Percentiles rank a stretch among this genome's conserved stretches.
These are phyloP conservation scores for Neurospora crassa DNA, from an alignment of 2,329 filamentous ascomycete genomes.

Conservation along the genomic window DNA sequence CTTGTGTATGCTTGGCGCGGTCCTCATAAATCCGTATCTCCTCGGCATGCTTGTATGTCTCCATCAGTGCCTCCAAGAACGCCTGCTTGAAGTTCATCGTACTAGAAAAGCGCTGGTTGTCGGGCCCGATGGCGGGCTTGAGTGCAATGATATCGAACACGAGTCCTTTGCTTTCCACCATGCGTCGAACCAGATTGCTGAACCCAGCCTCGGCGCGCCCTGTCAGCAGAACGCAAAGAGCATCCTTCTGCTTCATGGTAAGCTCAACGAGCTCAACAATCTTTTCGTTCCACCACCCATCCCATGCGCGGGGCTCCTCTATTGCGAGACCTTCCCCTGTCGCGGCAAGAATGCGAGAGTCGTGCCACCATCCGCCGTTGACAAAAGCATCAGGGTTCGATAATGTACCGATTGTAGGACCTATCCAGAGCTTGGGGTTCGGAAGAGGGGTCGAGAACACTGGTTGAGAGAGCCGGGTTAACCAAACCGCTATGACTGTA, in stretches of 20 bases:
- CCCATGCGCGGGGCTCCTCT: constrained; percentile 78
- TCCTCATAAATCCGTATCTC: constrained; percentile 73
- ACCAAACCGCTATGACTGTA: neutral
- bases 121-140: constrained; percentile 76
- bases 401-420: constrained; percentile 65
- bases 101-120: constrained; percentile 64
- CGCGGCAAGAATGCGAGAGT: constrained; percentile 72
- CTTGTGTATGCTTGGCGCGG: constrained; percentile 58
- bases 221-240: constrained; percentile 77
- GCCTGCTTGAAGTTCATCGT: constrained; percentile 92
- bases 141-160: constrained; percentile 82
- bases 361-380: constrained; percentile 96
- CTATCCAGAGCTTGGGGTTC: constrained; percentile 80
- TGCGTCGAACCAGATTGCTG: constrained; percentile 69
- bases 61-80: constrained; percentile 70
- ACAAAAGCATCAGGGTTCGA: constrained; percentile 66
- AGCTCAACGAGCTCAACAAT: constrained; percentile 72
- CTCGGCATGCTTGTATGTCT: constrained; percentile 75
- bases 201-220: constrained; percentile 74
- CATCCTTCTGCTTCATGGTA: constrained; percentile 75
- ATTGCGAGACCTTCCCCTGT: constrained; percentile 74
- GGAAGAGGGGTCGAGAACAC: constrained; percentile 89
- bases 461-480: constrained; percentile 24
- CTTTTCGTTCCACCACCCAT: constrained; percentile 94
- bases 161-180: constrained; percentile 66